Percentiles rank a stretch among this genome's conserved stretches.
Conservation (phyloP, 257 asterid genomes). For the Schizonepeta tenuifolia region DNA sequence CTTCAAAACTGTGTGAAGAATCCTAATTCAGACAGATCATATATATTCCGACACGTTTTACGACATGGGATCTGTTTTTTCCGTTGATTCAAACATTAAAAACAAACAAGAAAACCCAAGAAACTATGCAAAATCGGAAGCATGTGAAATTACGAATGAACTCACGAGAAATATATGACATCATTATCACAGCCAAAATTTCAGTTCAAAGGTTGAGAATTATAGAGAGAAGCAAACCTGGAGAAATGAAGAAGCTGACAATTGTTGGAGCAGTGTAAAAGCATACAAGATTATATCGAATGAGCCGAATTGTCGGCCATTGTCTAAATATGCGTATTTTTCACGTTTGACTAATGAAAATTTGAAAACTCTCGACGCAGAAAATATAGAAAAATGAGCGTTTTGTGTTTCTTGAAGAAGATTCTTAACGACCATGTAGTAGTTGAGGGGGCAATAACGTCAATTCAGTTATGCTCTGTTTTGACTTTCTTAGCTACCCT, state of each 20-base stretch:
- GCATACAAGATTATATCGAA: conserved; percentile 22
- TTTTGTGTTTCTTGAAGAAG: conserved; percentile 1
- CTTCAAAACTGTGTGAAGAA: background rate
- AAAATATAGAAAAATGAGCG: background rate
- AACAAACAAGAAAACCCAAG: conserved; percentile 1
- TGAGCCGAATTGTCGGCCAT: background rate
- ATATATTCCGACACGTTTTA: background rate
- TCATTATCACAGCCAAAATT: background rate
- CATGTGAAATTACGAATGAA: background rate
- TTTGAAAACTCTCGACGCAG: no score
- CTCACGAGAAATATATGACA: conserved; percentile 6
- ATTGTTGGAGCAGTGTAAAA: conserved; percentile 27
- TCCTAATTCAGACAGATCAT: background rate
- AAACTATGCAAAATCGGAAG: conserved; percentile 2
- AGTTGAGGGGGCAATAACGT: conserved; percentile 24
- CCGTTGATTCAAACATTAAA: background rate
- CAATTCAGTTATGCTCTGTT: background rate
- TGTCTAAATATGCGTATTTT: conserved; percentile 11
- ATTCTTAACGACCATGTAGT: background rate
- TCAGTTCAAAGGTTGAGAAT: background rate
- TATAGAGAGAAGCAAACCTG: conserved; percentile 42
- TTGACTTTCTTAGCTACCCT: background rate
- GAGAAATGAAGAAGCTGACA: conserved; percentile 16
- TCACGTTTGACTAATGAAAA: conserved; percentile 12
- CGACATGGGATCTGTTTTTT: conserved; percentile 1